Conservation (phyloP, 2,329 filamentous ascomycete species). For the Aspergillus pseudoviridinutans region DNA sequence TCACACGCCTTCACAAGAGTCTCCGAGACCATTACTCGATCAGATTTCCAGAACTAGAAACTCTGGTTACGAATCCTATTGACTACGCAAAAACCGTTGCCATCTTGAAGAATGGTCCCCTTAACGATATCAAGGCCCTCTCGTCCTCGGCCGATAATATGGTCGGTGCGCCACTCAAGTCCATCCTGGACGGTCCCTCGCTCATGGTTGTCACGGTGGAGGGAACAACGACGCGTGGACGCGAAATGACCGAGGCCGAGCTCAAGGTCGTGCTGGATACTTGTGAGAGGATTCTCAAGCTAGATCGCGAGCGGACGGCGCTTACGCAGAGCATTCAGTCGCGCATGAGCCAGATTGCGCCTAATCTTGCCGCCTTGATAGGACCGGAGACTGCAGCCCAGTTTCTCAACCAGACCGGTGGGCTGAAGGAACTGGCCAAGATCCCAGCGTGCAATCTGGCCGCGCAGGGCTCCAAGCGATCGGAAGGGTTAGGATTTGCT, state of each 20-base stretch:
- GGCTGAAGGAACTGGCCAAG: conserved; percentile 81
- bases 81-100: conserved; percentile 95
- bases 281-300: conserved; percentile 81
- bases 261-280: conserved; percentile 69
- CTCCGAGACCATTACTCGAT: conserved; percentile 93
- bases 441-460: conserved; percentile 91
- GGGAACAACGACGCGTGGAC: conserved; percentile 82
- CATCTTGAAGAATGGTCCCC: conserved; percentile 86
- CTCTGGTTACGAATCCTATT: conserved; percentile 82
- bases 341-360: conserved; percentile 92
- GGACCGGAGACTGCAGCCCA: conserved; percentile 92
- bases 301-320: conserved; percentile 81
- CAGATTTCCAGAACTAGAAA: conserved; percentile 89
- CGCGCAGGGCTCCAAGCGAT: conserved; percentile 85
- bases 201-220: conserved; percentile 96
- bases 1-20: conserved; percentile 91
- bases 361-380: conserved; percentile 85
- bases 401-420: conserved; percentile 90
- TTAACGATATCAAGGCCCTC: conserved; percentile 80
- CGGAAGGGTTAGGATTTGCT: conserved; percentile 74
- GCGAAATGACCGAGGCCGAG: conserved; percentile 70
- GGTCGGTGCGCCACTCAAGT: conserved; percentile 68
- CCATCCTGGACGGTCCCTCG: conserved; percentile 80
- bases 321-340: conserved; percentile 94
- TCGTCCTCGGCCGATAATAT: conserved; percentile 75